phyloP scores from a whole-genome alignment of 2,329 filamentous ascomycete genomes.

The Cordyceps javanica region DNA sequence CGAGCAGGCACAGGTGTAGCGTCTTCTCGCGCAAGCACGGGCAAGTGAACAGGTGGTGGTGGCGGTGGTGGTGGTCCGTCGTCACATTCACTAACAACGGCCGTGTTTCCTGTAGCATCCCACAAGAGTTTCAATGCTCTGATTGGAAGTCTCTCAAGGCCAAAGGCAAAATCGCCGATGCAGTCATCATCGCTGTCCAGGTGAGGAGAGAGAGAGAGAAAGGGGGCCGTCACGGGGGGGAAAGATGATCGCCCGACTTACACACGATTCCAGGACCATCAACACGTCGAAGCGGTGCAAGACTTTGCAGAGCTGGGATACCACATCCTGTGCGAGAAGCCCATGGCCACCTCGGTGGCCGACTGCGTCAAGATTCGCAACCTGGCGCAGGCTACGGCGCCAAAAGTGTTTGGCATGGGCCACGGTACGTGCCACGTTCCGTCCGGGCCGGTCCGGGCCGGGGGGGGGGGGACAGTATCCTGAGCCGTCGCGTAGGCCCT shows the following conservation, averaged over 20 bases:
- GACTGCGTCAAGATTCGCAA: slow-evolving; percentile 15
- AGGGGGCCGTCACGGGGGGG: too few relatives aligned
- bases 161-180: slow-evolving; percentile 15
- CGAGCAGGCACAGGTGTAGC: slow-evolving; percentile 9
- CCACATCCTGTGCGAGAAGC: slow-evolving; percentile 16
- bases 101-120: not conserved
- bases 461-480: too few relatives aligned
- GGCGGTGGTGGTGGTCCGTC: too few relatives aligned
- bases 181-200: slow-evolving; percentile 13
- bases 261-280: slow-evolving; percentile 13
- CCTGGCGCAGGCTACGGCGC: not conserved
- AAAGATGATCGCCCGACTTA: too few relatives aligned
- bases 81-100: not conserved
- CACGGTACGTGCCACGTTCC: slow-evolving; percentile 9
- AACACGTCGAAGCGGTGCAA: slow-evolving; percentile 23
- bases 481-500: not conserved
- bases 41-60: too few relatives aligned
- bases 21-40: slow-evolving; percentile 13
- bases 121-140: slow-evolving; percentile 8
- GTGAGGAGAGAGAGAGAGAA: not conserved
- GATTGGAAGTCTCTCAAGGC: slow-evolving; percentile 14
- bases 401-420: slow-evolving; percentile 15
- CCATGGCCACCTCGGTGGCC: slow-evolving; percentile 15
- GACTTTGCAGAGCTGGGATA: slow-evolving; percentile 26
- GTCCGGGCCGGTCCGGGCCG: too few relatives aligned